Base-by-base conservation (phyloP, 176 grass and related monocot species). In the Oryza meridionalis region DNA sequence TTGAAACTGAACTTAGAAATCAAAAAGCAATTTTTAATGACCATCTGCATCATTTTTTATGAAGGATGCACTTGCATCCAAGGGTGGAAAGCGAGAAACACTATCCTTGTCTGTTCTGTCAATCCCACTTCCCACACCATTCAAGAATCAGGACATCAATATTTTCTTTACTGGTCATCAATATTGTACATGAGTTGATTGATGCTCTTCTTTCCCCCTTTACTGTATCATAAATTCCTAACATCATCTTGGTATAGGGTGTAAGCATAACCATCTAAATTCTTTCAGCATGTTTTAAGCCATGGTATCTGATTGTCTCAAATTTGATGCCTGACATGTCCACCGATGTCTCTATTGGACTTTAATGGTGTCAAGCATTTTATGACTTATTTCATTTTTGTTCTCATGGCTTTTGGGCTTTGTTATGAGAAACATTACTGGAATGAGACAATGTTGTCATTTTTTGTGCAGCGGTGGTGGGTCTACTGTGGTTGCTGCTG, bases 401-500 rank as follows among this genome's bases (percentile, higher is more conserved):
- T 84, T 81, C 26, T 43, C 25, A 43, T 7, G n/a, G 21, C 21
- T 40, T 90, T 83, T 37, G 33, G 46, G 12, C 70, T 75, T 78
- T 14, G 29, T 61, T 29, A 62, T 32, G 37, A 78, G 14, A 73
- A 24, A 61, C 2, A 72, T 82, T 33, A 25, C 43, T 82, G 16
- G 51, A 90, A 82, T 87, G 79, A 78, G 79, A 78, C 66, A 49
- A 55, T 78, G 15, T 53, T 73, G 12, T 66, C 51, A 82, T 78
- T 70, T 80, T 89, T 92, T 65, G n/a, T 90, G 76, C 86, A 98
- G 96, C 79, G 96, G 96, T n/a, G 96, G 96, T 42, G 91, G 93
- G 25, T 95, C 96, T 79, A 95, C 91, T 86, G 91, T 93, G 32
- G 87, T 98, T 83, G 86, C 96, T 81, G 96, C 96, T 27, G 96